Base-by-base conservation (phyloP, 805 yeast genomes). In the Spathaspora girioi region DNA sequence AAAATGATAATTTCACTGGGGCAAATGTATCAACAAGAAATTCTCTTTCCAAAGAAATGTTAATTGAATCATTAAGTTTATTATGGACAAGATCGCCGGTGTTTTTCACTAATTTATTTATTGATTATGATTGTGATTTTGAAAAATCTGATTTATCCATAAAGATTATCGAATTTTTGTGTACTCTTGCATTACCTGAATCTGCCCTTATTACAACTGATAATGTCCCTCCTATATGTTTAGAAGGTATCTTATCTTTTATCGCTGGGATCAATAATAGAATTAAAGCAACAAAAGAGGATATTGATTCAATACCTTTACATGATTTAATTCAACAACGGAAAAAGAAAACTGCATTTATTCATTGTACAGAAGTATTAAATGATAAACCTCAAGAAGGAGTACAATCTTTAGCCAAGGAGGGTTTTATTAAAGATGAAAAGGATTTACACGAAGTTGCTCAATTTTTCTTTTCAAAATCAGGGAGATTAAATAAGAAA, bases 171-270 rank as follows among this genome's bases (percentile, higher is more conserved):
- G 86, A 86, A 45, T 80, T 86, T 45, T 75, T 94, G 49, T 83
- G 96, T 49, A 80, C 86, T 48, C 72, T 91, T 31, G 85, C 97
- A 0, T 78, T 89, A 43, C 96, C 98, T 0, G 96, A 91, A 62
- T 80, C 93, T 10, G 96, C 97, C 0, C 59, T 77, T 9, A 74
- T 79, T 59, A 85, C 96, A 0, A 88, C 97, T 0, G 89, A 87
- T 40, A 86, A 81, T 60, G 96, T 93, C 1, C 98, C 99, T 0
- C 97, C 98, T 0, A 79, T 91, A 7, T 93, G 98, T 60, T 73
- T 94, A 48, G 98, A 94, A 60, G 96, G 97, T 1, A 66, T 94
- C 2, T 72, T 93, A 19, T 78, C 88, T 1, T 83, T 87, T 50
- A 73, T 92, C 42, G 80, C 82, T 52, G 84, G 85, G 14, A 73